These are phyloP conservation scores for Aspergillus coremiiformis DNA, from an alignment of 495 filamentous ascomycete species.

Conservation along the genomic window DNA sequence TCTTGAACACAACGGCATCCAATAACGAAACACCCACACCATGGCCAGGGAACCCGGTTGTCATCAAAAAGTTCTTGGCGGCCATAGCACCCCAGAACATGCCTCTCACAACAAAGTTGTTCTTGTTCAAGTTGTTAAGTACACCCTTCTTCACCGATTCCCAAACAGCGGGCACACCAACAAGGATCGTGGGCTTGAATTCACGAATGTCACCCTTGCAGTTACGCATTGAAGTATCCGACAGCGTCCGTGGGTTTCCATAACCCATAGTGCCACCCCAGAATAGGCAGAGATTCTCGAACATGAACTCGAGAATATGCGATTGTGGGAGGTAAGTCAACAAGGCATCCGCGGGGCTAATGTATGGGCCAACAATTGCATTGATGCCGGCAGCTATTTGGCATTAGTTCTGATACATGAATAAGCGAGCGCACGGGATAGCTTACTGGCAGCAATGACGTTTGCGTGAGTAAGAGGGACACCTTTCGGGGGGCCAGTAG, in stretches of 20 bases:
- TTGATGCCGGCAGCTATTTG: slow-evolving; percentile 77
- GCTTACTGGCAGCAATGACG: slow-evolving; percentile 77
- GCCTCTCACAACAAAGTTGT: slow-evolving; percentile 62
- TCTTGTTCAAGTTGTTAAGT: slow-evolving; percentile 72
- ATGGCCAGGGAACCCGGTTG: slow-evolving; percentile 65
- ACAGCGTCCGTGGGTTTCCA: slow-evolving; percentile 87
- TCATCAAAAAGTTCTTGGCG: slow-evolving; percentile 74
- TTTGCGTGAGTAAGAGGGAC: slow-evolving; percentile 84
- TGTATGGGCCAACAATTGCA: slow-evolving; percentile 73
- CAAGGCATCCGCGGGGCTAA: slow-evolving; percentile 78
- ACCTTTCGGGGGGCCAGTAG: slow-evolving; percentile 95
- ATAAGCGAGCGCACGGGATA: background rate
- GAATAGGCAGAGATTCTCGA: slow-evolving; percentile 84
- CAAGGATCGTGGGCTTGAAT: slow-evolving; percentile 82
- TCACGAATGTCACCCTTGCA: slow-evolving; percentile 95
- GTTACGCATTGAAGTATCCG: slow-evolving; percentile 82
- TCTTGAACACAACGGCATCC: slow-evolving; percentile 78
- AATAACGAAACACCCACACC: slow-evolving; percentile 54
- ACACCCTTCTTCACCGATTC: slow-evolving; percentile 98
- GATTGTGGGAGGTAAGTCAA: slow-evolving; percentile 90
- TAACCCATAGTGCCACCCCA: slow-evolving; percentile 98
- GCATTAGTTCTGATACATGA: slow-evolving; percentile 2
- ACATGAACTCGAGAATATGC: slow-evolving; percentile 96
- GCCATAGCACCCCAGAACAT: slow-evolving; percentile 90
- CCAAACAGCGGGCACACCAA: slow-evolving; percentile 95